These are phyloP conservation scores for Phytophthora pinifolia DNA, from an alignment of 352 stramenopile genomes.

Conservation along the genomic window DNA sequence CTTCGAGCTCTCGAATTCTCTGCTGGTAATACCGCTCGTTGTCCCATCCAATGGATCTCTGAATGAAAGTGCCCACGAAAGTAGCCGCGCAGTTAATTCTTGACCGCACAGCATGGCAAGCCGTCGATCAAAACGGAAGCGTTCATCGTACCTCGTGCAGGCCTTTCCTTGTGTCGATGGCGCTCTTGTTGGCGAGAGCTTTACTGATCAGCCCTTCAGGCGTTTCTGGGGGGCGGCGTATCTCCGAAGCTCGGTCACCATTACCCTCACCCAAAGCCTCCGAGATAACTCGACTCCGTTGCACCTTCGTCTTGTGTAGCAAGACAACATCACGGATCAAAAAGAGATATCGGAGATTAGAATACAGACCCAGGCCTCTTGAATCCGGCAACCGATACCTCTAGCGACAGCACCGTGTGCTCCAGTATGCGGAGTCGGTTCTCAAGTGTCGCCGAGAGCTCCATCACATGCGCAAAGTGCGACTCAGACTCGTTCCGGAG, in stretches of 20 bases:
- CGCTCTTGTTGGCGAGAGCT: background rate
- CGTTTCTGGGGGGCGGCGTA: constrained; percentile 3
- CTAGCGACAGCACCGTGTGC: constrained; percentile 25
- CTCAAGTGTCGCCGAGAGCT: constrained; percentile 25
- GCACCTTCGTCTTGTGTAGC: constrained; percentile 21
- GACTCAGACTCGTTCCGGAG: constrained; percentile 19
- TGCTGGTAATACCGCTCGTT: constrained; percentile 29
- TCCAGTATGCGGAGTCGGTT: constrained; percentile 31
- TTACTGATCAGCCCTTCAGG: background rate
- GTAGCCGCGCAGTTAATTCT: background rate
- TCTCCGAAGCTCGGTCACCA: background rate
- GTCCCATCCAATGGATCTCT: constrained; percentile 12
- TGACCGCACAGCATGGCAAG: background rate
- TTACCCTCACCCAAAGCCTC: constrained; percentile 12
- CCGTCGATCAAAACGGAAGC: too few relatives aligned
- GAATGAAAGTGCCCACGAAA: constrained; percentile 2
- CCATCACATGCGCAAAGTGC: constrained; percentile 19
- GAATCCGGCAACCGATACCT: constrained; percentile 8
- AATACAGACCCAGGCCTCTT: background rate
- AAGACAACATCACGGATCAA: too few relatives aligned
- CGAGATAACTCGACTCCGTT: constrained; percentile 25
- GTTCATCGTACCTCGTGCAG: constrained; percentile 8
- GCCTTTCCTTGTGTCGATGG: background rate
- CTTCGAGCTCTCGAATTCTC: constrained; percentile 32
- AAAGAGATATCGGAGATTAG: too few relatives aligned